Conservation (phyloP, 164 flowering plant species). For the Taxillus chinensis region DNA sequence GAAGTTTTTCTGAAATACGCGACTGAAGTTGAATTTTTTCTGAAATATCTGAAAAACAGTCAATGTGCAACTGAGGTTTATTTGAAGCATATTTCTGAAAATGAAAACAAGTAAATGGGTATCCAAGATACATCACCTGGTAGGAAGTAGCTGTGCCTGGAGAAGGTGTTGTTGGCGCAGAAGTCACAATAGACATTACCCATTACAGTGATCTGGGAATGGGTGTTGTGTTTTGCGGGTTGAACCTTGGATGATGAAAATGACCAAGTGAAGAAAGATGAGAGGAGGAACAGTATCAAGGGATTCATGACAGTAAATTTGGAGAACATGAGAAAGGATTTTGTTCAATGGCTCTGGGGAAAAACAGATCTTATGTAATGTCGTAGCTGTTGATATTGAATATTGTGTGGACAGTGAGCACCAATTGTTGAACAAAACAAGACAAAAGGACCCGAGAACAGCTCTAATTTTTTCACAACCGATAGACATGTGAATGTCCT, state of each 20-base stretch:
- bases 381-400: conserved; percentile 2
- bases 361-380: conserved; percentile 9
- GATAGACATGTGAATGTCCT: conserved; percentile 70
- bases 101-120: not conserved
- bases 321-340: not conserved
- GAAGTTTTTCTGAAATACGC: not conserved
- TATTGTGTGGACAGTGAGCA: conserved; percentile 6
- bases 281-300: conserved; percentile 12
- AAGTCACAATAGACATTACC: conserved; percentile 82
- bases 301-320: conserved; percentile 21
- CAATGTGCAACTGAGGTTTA: no score
- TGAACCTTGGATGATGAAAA: conserved; percentile 14
- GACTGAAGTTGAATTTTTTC: not conserved
- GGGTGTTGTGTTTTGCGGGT: conserved; percentile 14
- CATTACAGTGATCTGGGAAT: conserved; percentile 56
- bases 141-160: conserved; percentile 84
- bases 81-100: not conserved
- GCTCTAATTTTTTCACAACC: conserved; percentile 17
- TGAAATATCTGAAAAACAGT: no score
- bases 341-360: not conserved
- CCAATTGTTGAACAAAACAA: conserved; percentile 14
- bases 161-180: conserved; percentile 80
- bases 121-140: conserved; percentile 38
- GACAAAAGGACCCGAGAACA: not conserved
- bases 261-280: conserved; percentile 16